Evolutionary conservation across 192 early-diverging fungal species (phyloP), one percentile per base, ranked within the genome.

Genomic region (Kappamyces sp.): DNA sequence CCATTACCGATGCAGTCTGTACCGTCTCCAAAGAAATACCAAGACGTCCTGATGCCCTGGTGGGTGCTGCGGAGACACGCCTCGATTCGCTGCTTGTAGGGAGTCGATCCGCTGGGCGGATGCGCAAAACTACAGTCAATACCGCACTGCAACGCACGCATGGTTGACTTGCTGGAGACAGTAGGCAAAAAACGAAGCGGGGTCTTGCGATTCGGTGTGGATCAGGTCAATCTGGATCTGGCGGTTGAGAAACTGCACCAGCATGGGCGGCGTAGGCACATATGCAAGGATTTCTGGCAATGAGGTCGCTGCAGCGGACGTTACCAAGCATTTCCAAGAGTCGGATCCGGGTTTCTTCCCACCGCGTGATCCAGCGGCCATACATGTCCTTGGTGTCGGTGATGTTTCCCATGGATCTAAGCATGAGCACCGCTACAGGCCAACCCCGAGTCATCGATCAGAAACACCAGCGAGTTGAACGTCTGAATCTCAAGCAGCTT

Each of bases 21-120:
- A 22, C 22, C 60, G 43, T 61, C 60, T 4, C 60, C 45, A 62
- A 61, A 61, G 43, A 61, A 57, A 46, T 61, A 61, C 22, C 45
- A 35, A 9, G 41, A 12, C 15, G 34, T 2, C 5, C 59, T 6
- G 40, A 49, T 32, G 9, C 58, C 36, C 48, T 34, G 38, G 34
- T 37, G 34, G 4, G 9, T 12, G n/a, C n/a, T 22, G 22, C 22
- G 22, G 22, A 22, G 22, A 22, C 22, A 22, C 22, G 22, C 22
- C 22, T 22, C 22, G 22, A 22, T 22, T 22, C 22, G 22, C 50
- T 52, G 12, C 15, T 38, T n/a, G 22, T 38, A 52, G 12, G 50
- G 50, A 31, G 50, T 52, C 8, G n/a, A 31, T n/a, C 22, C 4
- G 9, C 4, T 5, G 12, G 50, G 50, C 9, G 4, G 9, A 22